Conservation (phyloP, 202 grass and related monocot species). For the Musa balbisiana region DNA sequence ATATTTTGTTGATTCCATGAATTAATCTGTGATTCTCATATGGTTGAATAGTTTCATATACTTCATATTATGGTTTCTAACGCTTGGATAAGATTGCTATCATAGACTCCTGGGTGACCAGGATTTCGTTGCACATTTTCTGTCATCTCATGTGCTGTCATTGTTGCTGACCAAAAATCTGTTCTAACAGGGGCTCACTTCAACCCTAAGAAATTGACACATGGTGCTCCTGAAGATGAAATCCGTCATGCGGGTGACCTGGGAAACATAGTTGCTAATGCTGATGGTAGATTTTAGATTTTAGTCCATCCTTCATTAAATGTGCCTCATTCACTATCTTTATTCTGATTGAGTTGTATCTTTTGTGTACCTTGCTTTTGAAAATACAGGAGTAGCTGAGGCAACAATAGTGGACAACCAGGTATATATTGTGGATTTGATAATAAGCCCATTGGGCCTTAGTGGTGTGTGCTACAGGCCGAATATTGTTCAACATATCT, state of each 20-base stretch:
- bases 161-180: neutral
- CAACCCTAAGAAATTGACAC: slow-evolving; percentile 71
- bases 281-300: slow-evolving; percentile 40
- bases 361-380: slow-evolving; percentile 6
- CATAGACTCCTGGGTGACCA: neutral
- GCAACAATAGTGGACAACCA: slow-evolving; percentile 79
- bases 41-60: too few species aligned
- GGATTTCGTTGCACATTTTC: neutral
- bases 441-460: neutral
- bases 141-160: slow-evolving; percentile 4
- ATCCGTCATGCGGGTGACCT: slow-evolving; percentile 90
- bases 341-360: slow-evolving; percentile 5
- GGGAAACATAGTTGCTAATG: slow-evolving; percentile 79
- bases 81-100: too few species aligned
- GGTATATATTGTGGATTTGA: slow-evolving; percentile 31
- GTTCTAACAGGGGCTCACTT: slow-evolving; percentile 67
- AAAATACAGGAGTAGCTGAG: slow-evolving; percentile 44
- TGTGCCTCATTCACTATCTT: slow-evolving; percentile 8
- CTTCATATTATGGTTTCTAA: too few species aligned
- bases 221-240: slow-evolving; percentile 89
- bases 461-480: too few species aligned
- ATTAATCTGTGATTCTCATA: too few species aligned
- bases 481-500: too few species aligned
- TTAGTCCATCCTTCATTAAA: neutral
- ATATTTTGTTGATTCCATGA: too few species aligned